These are phyloP conservation scores for Ganoderma leucocontextum DNA, from an alignment of 1,284 basidiomycete genomes.

Conservation along the genomic window DNA sequence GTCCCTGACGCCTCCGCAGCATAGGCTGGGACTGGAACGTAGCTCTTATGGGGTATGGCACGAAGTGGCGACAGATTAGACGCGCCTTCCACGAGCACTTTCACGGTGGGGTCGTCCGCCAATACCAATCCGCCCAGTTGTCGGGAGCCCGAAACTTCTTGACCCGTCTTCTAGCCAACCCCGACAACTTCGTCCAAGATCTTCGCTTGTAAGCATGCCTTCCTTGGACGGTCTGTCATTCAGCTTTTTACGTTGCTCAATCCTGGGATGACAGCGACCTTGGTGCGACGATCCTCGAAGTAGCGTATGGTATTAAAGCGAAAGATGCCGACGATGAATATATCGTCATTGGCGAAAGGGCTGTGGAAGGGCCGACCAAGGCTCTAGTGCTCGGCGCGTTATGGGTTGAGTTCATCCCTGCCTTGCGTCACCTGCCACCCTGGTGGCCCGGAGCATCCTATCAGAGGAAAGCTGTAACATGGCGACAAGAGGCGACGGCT, in stretches of 20 bases:
- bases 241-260: background rate
- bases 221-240: background rate
- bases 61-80: conserved; percentile 33
- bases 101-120: conserved; percentile 23
- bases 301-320: conserved; percentile 24
- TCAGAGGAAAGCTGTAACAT: conserved; percentile 50
- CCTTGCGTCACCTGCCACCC: conserved; percentile 47
- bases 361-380: conserved; percentile 23
- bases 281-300: conserved; percentile 23
- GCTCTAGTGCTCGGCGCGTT: conserved; percentile 30
- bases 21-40: conserved; percentile 34
- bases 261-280: conserved; percentile 15
- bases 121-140: conserved; percentile 21
- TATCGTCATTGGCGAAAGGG: conserved; percentile 22
- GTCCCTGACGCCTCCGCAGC: conserved; percentile 9
- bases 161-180: conserved; percentile 15
- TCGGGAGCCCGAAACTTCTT: conserved; percentile 19
- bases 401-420: conserved; percentile 33
- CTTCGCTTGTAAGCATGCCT: conserved; percentile 22
- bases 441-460: conserved; percentile 55
- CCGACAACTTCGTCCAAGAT: conserved; percentile 22
- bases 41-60: conserved; percentile 33
- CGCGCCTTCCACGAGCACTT: conserved; percentile 34
- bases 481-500: conserved; percentile 30
- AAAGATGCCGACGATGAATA: conserved; percentile 19